A percentile compares a stretch with the other conserved stretches of the same genome.
These are phyloP conservation scores for Knoxdaviesia proteae DNA, from an alignment of 2,329 filamentous ascomycete genomes.

Conservation along the genomic window DNA sequence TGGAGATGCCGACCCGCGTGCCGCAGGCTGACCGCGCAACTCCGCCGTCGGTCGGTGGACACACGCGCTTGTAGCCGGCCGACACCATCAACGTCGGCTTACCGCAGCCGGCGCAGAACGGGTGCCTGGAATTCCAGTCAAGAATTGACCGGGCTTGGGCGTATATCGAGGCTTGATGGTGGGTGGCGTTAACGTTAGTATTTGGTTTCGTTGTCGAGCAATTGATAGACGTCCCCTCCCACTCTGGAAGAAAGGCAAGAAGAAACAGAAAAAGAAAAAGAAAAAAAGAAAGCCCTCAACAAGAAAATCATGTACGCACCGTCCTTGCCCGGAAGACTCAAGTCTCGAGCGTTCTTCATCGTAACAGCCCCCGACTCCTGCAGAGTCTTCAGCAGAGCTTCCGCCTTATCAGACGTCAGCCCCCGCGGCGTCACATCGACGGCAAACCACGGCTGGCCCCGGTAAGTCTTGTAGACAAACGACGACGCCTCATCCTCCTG, in stretches of 20 bases:
- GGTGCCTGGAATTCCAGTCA: slow-evolving; percentile 88
- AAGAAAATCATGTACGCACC: slow-evolving; percentile 1
- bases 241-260: too few relatives aligned
- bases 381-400: slow-evolving; percentile 23
- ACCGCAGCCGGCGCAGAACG: slow-evolving; percentile 80
- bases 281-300: too few relatives aligned
- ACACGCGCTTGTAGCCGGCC: slow-evolving; percentile 62
- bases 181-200: neutral
- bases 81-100: slow-evolving; percentile 60
- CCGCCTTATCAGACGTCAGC: slow-evolving; percentile 27
- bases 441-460: slow-evolving; percentile 70
- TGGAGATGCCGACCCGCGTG: slow-evolving; percentile 70
- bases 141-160: slow-evolving; percentile 72
- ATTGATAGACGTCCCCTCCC: neutral
- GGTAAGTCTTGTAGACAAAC: slow-evolving; percentile 48
- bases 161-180: slow-evolving; percentile 55
- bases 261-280: too few relatives aligned
- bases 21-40: slow-evolving; percentile 48
- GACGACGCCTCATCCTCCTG: slow-evolving; percentile 36
- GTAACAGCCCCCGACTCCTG: slow-evolving; percentile 1
- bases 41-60: slow-evolving; percentile 46
- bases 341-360: slow-evolving; percentile 21
- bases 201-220: neutral
- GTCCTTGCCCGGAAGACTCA: slow-evolving; percentile 19
- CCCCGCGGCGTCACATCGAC: slow-evolving; percentile 66